Percentiles rank a stretch among this genome's conserved stretches.
These are phyloP conservation scores for Kitagawia praeruptora DNA, from an alignment of 129 eudicot genomes.

Conservation along the genomic window DNA sequence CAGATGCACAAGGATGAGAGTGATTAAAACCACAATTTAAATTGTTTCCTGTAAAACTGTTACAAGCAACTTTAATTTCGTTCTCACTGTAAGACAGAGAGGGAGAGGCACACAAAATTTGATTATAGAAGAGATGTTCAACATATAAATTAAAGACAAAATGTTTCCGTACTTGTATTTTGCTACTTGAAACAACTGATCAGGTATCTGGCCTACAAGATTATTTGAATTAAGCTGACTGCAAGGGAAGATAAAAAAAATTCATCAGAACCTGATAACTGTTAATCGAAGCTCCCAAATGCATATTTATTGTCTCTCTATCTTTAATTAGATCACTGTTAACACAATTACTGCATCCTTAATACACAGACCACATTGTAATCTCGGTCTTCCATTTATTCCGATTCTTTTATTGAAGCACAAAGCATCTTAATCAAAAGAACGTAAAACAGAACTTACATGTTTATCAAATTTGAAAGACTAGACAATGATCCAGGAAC, in stretches of 20 bases:
- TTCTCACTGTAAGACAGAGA: constrained; percentile 1
- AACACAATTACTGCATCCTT: constrained; percentile 7
- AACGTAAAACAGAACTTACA: constrained; percentile 41
- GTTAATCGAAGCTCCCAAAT: not conserved
- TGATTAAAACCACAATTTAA: constrained; percentile 64
- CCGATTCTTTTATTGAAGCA: not conserved
- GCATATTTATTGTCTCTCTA: not conserved
- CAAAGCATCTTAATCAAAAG: not conserved
- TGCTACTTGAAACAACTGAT: constrained; percentile 57
- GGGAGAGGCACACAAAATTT: not conserved
- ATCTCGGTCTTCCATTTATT: not conserved
- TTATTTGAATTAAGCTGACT: constrained; percentile 78
- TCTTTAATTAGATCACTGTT: not conserved
- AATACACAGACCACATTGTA: not conserved
- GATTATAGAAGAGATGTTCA: not conserved
- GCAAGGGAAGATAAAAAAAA: constrained; percentile 23
- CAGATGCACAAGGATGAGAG: constrained; percentile 52
- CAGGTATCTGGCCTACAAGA: constrained; percentile 70
- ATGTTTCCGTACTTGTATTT: constrained; percentile 58
- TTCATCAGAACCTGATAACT: constrained; percentile 9
- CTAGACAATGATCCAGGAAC: constrained; percentile 71
- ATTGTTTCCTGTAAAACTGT: constrained; percentile 79
- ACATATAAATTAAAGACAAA: not conserved
- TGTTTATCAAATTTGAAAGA: constrained; percentile 57
- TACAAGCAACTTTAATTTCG: constrained; percentile 22